A percentile compares a stretch with the other conserved stretches of the same genome.
phyloP scores from a whole-genome alignment of 805 yeast species.

The Metschnikowia borealis region DNA sequence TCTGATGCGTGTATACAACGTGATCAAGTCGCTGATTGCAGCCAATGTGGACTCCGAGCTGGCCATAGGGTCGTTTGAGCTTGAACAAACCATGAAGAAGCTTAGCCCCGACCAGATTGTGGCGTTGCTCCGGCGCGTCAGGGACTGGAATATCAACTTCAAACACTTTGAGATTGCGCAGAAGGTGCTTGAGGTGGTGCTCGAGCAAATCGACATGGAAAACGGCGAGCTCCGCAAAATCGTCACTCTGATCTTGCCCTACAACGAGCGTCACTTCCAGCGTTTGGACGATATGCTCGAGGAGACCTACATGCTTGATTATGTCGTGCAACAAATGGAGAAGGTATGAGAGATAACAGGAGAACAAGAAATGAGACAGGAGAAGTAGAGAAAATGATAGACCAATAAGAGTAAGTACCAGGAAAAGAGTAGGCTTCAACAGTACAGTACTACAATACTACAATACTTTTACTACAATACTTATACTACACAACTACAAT shows the following conservation, averaged over 20 bases:
- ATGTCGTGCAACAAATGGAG: slow-evolving; percentile 72
- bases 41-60: slow-evolving; percentile 48
- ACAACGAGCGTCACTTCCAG: slow-evolving; percentile 77
- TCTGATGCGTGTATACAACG: slow-evolving; percentile 82
- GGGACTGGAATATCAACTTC: slow-evolving; percentile 95
- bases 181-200: slow-evolving; percentile 61
- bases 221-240: slow-evolving; percentile 61
- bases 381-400: background rate
- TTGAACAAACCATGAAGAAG: slow-evolving; percentile 60
- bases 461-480: no score
- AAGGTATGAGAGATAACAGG: slow-evolving; percentile 3
- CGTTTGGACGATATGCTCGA: slow-evolving; percentile 79
- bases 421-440: no score
- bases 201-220: slow-evolving; percentile 52
- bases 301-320: slow-evolving; percentile 81
- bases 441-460: no score
- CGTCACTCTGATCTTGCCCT: slow-evolving; percentile 78
- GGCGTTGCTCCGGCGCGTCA: slow-evolving; percentile 63
- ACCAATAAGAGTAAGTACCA: background rate
- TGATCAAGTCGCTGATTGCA: slow-evolving; percentile 58
- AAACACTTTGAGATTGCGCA: slow-evolving; percentile 79
- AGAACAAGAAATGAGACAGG: background rate
- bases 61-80: slow-evolving; percentile 49
- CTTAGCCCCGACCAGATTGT: slow-evolving; percentile 59
- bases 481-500: no score